Conservation (phyloP, 768 basidiomycete genomes). For the Leucocoprinus leucothites region DNA sequence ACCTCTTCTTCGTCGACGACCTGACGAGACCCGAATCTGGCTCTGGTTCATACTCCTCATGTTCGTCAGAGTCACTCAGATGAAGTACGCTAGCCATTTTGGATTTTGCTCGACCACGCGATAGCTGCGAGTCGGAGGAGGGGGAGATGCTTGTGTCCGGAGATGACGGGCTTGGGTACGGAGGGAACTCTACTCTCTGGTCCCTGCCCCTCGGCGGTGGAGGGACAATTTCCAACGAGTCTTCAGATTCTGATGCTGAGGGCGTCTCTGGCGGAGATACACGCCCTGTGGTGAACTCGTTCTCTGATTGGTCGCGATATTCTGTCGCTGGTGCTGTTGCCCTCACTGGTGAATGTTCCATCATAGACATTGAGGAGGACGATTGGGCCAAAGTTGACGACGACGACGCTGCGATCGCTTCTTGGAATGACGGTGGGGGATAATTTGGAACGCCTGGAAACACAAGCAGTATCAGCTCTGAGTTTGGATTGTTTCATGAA, state of each 20-base stretch:
- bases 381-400: constrained; percentile 26
- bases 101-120: constrained; percentile 1
- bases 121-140: background rate
- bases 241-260: constrained; percentile 44
- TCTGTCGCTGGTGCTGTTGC: constrained; percentile 4
- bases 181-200: constrained; percentile 31
- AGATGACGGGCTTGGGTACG: constrained; percentile 16
- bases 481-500: background rate
- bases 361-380: constrained; percentile 20
- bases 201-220: constrained; percentile 15
- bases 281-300: background rate
- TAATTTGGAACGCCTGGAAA: constrained; percentile 52
- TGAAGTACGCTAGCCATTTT: constrained; percentile 1
- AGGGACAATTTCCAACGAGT: constrained; percentile 44
- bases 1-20: constrained; percentile 30
- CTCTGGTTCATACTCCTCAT: background rate
- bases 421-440: constrained; percentile 74
- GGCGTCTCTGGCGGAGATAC: constrained; percentile 14
- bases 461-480: constrained; percentile 8
- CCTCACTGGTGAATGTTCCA: background rate
- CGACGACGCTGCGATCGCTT: constrained; percentile 42
- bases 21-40: constrained; percentile 11
- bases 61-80: background rate
- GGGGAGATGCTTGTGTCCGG: constrained; percentile 3
- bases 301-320: constrained; percentile 2